phyloP scores from a whole-genome alignment of 176 grass and related monocot species.

The Bolboschoenus planiculmis region DNA sequence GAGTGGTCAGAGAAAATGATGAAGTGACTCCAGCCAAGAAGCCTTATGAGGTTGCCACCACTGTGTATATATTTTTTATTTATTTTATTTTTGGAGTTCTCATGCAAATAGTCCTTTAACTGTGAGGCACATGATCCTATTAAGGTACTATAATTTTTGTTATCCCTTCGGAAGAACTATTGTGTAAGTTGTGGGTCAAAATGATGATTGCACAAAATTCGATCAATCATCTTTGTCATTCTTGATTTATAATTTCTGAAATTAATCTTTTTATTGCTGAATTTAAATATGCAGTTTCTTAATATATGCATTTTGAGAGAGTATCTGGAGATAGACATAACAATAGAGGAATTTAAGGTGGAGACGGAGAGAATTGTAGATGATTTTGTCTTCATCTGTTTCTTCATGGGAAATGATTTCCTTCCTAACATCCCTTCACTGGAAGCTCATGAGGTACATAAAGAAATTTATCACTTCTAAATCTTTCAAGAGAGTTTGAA shows the following conservation, averaged over 20 bases:
- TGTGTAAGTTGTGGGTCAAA: neutral
- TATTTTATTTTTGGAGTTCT: neutral
- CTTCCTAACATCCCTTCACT: slow-evolving; percentile 62
- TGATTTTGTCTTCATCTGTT: slow-evolving; percentile 72
- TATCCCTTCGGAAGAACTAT: no score
- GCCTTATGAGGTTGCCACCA: neutral
- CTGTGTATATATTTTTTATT: neutral
- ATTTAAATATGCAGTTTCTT: slow-evolving; percentile 42
- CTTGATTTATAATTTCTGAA: neutral
- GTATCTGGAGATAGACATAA: slow-evolving; percentile 63
- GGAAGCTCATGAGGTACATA: slow-evolving; percentile 51
- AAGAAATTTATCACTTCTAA: neutral
- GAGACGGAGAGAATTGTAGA: slow-evolving; percentile 57
- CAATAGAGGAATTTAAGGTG: slow-evolving; percentile 30
- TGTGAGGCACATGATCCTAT: no score
- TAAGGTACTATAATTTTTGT: no score
- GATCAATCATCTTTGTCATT: neutral
- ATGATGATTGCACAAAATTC: neutral
- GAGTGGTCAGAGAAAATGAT: neutral
- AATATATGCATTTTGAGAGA: slow-evolving; percentile 64
- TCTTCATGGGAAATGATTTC: slow-evolving; percentile 83
- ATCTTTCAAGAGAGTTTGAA: neutral
- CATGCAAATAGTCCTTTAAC: neutral
- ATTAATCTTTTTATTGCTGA: neutral
- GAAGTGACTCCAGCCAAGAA: neutral